Evolutionary conservation across 1,139 yeast genomes (phyloP).

Genomic region (Taphrina wiesneri): DNA sequence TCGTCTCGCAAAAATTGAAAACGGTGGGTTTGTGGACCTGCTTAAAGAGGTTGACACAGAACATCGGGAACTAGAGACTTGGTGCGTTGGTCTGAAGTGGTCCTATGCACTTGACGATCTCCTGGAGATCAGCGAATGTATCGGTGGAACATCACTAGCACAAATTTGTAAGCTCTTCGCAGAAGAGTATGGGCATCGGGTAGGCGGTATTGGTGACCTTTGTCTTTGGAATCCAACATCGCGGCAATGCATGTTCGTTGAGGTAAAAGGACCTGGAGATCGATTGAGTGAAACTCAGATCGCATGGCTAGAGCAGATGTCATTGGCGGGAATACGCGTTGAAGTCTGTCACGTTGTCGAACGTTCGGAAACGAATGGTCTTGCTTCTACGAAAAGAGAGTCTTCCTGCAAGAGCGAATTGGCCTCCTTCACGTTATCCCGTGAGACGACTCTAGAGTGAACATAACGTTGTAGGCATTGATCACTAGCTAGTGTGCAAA

Average conservation of each 20-base stretch:
- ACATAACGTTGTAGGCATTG: too few relatives aligned
- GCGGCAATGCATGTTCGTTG: constrained; percentile 42
- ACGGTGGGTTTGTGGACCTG: constrained; percentile 34
- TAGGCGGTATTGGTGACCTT: constrained; percentile 48
- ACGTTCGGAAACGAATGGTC: background rate
- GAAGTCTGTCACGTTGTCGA: constrained; percentile 44
- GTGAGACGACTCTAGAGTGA: background rate
- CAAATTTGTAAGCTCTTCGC: constrained; percentile 43
- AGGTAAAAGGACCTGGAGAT: constrained; percentile 49
- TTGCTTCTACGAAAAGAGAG: background rate
- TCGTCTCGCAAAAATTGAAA: constrained; percentile 37
- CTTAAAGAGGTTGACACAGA: constrained; percentile 34
- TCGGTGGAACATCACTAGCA: constrained; percentile 42
- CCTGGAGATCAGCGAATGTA: constrained; percentile 42
- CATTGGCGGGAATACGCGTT: constrained; percentile 43
- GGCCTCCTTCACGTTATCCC: background rate
- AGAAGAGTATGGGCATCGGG: constrained; percentile 43
- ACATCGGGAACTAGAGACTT: constrained; percentile 39
- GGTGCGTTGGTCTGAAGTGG: constrained; percentile 46
- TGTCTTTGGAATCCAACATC: constrained; percentile 44
- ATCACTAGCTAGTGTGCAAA: background rate
- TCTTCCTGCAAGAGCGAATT: background rate
- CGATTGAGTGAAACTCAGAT: constrained; percentile 48
- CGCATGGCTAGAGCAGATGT: constrained; percentile 47
- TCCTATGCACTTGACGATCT: constrained; percentile 42